phyloP scores from a whole-genome alignment of 2,329 filamentous ascomycete species.

The Aspergillus felis region DNA sequence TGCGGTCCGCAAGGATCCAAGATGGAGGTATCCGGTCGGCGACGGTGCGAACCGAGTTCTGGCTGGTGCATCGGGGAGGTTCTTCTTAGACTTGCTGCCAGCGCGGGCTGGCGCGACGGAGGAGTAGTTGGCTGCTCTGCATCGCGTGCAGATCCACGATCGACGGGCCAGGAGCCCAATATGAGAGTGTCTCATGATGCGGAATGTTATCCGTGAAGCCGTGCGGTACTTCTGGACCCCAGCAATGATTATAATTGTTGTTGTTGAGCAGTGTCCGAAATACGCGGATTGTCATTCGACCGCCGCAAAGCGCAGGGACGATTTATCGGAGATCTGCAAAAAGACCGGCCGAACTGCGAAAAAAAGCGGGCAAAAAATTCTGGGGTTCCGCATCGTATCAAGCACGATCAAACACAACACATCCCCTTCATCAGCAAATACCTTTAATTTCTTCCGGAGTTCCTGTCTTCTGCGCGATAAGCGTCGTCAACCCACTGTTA shows the following conservation, averaged over 20 bases:
- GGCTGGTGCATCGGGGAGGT: conserved; percentile 53
- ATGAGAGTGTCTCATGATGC: conserved; percentile 27
- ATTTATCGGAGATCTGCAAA: not conserved
- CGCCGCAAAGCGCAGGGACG: not conserved
- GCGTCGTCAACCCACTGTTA: not conserved
- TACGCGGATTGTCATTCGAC: not conserved
- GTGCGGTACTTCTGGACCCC: not conserved
- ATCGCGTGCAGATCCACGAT: conserved; percentile 36
- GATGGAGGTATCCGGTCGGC: conserved; percentile 87
- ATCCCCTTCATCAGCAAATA: not conserved
- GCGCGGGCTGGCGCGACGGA: conserved; percentile 20
- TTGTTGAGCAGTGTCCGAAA: not conserved
- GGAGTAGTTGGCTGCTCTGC: conserved; percentile 29
- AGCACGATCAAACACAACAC: not conserved
- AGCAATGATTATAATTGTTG: too few relatives aligned
- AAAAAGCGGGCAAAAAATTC: conserved; percentile 16
- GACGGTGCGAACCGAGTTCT: conserved; percentile 92
- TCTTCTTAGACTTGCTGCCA: conserved; percentile 29
- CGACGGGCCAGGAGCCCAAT: conserved; percentile 23
- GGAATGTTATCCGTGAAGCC: not conserved
- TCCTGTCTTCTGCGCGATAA: not conserved
- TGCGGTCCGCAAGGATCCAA: conserved; percentile 87
- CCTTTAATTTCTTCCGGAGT: not conserved
- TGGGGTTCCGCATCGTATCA: not conserved
- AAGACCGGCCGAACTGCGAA: not conserved